Evolutionary conservation across 345 rosid species (phyloP).

Genomic region (Gossypium bickii): DNA sequence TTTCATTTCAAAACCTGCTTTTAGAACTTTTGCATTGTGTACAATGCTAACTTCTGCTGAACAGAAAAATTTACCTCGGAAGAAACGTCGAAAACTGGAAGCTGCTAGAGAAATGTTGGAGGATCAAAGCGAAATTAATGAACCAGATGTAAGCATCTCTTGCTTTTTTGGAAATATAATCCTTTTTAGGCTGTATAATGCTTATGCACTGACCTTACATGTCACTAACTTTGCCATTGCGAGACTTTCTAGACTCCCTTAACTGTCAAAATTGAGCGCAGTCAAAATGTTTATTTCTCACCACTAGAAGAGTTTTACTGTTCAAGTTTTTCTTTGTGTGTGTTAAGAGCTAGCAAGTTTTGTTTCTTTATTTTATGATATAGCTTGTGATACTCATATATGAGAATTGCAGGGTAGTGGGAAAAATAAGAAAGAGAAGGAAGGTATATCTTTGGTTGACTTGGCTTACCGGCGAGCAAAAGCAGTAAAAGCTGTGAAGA

Average conservation of each 20-base stretch:
- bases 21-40: constrained; percentile 8
- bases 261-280: no score
- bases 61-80: constrained; percentile 89
- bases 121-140: constrained; percentile 44
- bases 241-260: no score
- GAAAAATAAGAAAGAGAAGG: constrained; percentile 53
- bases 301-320: neutral
- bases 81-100: constrained; percentile 82
- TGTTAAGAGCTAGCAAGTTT: neutral
- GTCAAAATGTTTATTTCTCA: neutral
- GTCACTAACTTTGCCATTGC: neutral
- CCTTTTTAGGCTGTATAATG: neutral
- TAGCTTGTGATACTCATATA: neutral
- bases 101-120: constrained; percentile 97
- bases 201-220: neutral
- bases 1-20: constrained; percentile 9
- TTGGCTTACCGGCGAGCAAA: constrained; percentile 83
- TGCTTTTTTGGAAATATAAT: constrained; percentile 4
- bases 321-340: neutral
- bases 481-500: constrained; percentile 73
- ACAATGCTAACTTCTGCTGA: constrained; percentile 19
- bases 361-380: neutral
- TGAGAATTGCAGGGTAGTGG: constrained; percentile 37
- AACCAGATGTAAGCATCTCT: constrained; percentile 39
- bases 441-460: constrained; percentile 64